Evolutionary conservation across 2,329 filamentous ascomycete genomes (phyloP).

Genomic region (Zelopaecilomyces penicillatus): DNA sequence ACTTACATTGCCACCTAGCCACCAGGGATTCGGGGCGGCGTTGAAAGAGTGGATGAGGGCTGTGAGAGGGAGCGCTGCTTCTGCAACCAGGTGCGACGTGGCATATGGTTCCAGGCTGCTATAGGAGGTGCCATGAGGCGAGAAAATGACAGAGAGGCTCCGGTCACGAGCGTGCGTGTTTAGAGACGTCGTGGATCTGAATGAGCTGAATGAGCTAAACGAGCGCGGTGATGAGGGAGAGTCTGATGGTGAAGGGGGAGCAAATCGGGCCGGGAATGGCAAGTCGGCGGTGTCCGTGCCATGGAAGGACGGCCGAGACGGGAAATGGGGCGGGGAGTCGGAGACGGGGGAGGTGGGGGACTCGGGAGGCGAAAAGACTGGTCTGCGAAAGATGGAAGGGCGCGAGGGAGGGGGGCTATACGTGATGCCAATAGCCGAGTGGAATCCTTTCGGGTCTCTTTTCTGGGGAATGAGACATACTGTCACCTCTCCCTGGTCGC

Average conservation of each 20-base stretch:
- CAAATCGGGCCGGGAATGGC: conserved; percentile 1
- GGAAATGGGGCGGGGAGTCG: conserved; percentile 4
- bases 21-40: conserved; percentile 50
- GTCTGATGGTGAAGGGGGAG: conserved; percentile 24
- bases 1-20: conserved; percentile 51
- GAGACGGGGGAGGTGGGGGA: conserved; percentile 7
- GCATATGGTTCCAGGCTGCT: conserved; percentile 46
- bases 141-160: conserved; percentile 54
- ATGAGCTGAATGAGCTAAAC: conserved; percentile 26
- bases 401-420: conserved; percentile 49
- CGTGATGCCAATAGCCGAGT: conserved; percentile 63
- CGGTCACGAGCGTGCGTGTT: conserved; percentile 26
- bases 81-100: conserved; percentile 45
- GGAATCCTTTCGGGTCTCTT: conserved; percentile 50
- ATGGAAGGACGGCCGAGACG: conserved; percentile 1
- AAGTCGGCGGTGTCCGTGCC: conserved; percentile 2
- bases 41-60: conserved; percentile 59
- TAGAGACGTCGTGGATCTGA: conserved; percentile 27
- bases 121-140: conserved; percentile 54
- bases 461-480: conserved; percentile 58
- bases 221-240: conserved; percentile 21
- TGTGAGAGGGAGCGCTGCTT: conserved; percentile 53
- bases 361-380: conserved; percentile 11
- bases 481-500: conserved; percentile 58
- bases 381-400: conserved; percentile 12